phyloP scores from a whole-genome alignment of 2,329 filamentous ascomycete species.

The Microdochium bolleyi region DNA sequence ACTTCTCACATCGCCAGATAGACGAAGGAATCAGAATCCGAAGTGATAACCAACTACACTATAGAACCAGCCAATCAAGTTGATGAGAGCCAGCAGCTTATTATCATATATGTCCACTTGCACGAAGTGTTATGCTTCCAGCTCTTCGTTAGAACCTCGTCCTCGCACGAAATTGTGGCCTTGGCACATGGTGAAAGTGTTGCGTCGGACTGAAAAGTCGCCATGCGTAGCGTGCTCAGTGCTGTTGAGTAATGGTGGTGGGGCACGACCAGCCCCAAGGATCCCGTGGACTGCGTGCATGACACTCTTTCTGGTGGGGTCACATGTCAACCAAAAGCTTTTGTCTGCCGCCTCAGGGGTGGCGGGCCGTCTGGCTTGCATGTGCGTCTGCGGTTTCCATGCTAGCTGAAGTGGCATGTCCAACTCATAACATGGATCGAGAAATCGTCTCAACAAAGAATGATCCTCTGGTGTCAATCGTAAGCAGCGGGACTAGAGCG shows the following conservation, averaged over 20 bases:
- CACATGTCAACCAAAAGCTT: conserved; percentile 1
- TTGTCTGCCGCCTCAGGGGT: not conserved
- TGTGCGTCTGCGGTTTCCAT: too few relatives aligned
- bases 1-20: not conserved
- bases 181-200: too few relatives aligned
- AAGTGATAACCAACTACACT: conserved; percentile 6
- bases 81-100: too few relatives aligned
- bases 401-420: not conserved
- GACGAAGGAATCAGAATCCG: conserved; percentile 4
- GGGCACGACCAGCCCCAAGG: not conserved
- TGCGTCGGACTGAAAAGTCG: too few relatives aligned
- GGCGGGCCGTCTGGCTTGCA: not conserved
- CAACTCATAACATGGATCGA: too few relatives aligned
- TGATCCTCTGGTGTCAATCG: not conserved
- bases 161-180: too few relatives aligned
- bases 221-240: too few relatives aligned
- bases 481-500: too few relatives aligned
- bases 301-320: not conserved
- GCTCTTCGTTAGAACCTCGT: too few relatives aligned
- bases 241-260: not conserved
- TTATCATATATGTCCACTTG: too few relatives aligned
- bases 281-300: not conserved
- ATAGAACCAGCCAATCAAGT: too few relatives aligned
- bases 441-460: not conserved
- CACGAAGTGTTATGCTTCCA: too few relatives aligned